Evolutionary conservation across 2,329 filamentous ascomycete species (phyloP), one percentile per base, ranked within the genome.

Genomic region (Eutypa lata): DNA sequence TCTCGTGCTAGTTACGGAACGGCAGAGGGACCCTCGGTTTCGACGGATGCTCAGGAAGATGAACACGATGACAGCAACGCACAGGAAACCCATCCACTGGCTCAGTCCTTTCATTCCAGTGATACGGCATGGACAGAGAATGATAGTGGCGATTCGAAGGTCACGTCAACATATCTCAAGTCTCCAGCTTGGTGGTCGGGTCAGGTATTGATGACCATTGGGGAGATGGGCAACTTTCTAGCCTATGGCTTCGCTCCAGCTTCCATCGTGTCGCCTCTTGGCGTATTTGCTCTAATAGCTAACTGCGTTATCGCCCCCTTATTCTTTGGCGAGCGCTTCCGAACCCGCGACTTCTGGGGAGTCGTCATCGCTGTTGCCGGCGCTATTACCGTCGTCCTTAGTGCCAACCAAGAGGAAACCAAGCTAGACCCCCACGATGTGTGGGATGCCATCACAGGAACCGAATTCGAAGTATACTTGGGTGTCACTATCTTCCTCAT

Each of bases 171-270:
- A 6, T 99, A 99, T 70, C 81, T 99, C 54, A 86, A 84, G 58
- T 96, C 91, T 35, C 91, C 91, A 1, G 97, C 94, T 67, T 99
- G 94, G 94, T 99, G 94, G 94, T 74, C 87, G 31, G 94, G 94
- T 19, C 93, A 97, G 60, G 81, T 95, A 16, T 79, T 99, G 54
- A 99, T 99, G 83, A 91, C 87, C 1, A 75, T 96, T 22, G 94
- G 94, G 53, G 94, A 99, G 74, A 88, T 89, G 67, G 94, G 94
- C 49, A 99, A 99, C 70, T 99, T 99, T 67, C 76, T 99, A 57
- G 94, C 94, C 0, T 99, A 99, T 66, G 94, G 94, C 22, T 99
- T 99, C 69, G 94, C 94, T 28, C 94, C 94, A 3, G 94, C 94
- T 7, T 97, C 94, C 14, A 97, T 99, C 63, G 94, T 99, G 42